Evolutionary conservation across 768 basidiomycete species (phyloP).

Genomic region (Mycena vulgaris): DNA sequence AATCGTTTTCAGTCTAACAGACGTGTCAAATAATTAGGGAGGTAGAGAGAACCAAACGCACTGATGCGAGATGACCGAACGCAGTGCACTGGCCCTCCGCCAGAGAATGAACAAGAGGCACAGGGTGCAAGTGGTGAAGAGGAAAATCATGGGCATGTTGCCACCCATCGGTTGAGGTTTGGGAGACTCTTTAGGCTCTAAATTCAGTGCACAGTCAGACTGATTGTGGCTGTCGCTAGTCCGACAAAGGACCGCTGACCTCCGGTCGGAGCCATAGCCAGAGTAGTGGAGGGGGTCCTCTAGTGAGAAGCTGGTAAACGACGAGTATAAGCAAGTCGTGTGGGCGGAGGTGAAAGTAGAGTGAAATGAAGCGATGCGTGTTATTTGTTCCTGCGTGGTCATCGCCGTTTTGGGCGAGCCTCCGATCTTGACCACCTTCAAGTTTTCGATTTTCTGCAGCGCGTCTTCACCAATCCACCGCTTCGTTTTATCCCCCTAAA

Average conservation of each 20-base stretch:
- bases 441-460: no score
- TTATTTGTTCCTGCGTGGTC: no score
- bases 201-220: not conserved
- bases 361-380: no score
- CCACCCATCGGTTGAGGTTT: constrained; percentile 78
- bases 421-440: no score
- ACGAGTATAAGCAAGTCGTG: no score
- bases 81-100: constrained; percentile 70
- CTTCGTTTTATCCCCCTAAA: no score
- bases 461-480: no score
- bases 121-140: constrained; percentile 72
- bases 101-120: constrained; percentile 74
- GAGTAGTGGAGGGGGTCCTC: no score
- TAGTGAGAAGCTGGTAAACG: not conserved
- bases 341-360: no score
- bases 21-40: not conserved
- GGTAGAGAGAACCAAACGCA: constrained; percentile 47
- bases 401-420: no score
- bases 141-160: constrained; percentile 65
- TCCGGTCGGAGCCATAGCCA: constrained; percentile 21
- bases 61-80: constrained; percentile 76
- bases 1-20: constrained; percentile 70
- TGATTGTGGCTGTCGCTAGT: not conserved
- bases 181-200: constrained; percentile 72
- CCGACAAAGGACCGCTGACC: constrained; percentile 1